Evolutionary conservation across 2,329 filamentous ascomycete genomes (phyloP).

Genomic region (Hymenotorrendiella dingleyae): DNA sequence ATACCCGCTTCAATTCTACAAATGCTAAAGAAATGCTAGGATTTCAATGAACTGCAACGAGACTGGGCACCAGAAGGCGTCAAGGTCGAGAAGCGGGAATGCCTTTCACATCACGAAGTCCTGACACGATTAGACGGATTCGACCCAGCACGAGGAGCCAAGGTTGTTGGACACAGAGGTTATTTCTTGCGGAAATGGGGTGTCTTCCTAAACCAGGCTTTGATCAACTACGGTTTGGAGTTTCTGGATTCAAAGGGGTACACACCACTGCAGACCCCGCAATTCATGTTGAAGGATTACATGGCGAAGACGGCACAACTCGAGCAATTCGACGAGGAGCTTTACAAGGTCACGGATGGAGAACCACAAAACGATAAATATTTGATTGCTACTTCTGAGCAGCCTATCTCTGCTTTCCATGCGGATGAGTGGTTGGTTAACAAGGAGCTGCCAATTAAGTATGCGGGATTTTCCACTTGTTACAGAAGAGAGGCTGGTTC

Average conservation of each 20-base stretch:
- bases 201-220: slow-evolving; percentile 83
- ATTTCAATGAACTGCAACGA: slow-evolving; percentile 72
- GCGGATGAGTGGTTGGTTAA: slow-evolving; percentile 87
- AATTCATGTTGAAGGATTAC: slow-evolving; percentile 90
- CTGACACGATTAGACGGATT: slow-evolving; percentile 83
- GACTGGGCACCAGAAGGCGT: slow-evolving; percentile 77
- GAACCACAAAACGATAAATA: slow-evolving; percentile 86
- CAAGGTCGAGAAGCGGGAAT: slow-evolving; percentile 65
- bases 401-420: slow-evolving; percentile 89
- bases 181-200: slow-evolving; percentile 91
- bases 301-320: slow-evolving; percentile 99
- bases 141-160: slow-evolving; percentile 86
- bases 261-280: slow-evolving; percentile 77
- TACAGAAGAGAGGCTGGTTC: slow-evolving; percentile 94
- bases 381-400: slow-evolving; percentile 76
- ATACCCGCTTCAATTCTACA: not conserved
- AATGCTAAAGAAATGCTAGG: slow-evolving; percentile 35
- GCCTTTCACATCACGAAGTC: slow-evolving; percentile 92
- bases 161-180: slow-evolving; percentile 89
- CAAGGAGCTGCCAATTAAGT: slow-evolving; percentile 82
- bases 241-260: slow-evolving; percentile 80
- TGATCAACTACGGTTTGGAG: slow-evolving; percentile 91
- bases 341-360: slow-evolving; percentile 92
- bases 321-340: slow-evolving; percentile 93
- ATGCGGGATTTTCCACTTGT: slow-evolving; percentile 88